Base-by-base conservation (phyloP, 441 rosid species). In the Manihot esculenta region DNA sequence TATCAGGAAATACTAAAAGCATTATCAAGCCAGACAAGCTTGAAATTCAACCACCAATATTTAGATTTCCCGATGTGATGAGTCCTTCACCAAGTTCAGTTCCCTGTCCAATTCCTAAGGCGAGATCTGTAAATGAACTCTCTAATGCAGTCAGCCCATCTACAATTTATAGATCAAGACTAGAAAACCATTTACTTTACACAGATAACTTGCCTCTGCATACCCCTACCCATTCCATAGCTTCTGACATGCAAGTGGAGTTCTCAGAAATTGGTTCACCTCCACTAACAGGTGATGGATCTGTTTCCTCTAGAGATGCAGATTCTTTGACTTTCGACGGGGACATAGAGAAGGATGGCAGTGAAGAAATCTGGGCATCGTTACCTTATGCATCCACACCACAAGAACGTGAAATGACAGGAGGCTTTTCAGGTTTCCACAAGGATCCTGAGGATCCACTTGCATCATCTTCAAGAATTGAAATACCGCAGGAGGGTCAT, bases 201-300 rank as follows among this genome's bases (percentile, higher is more conserved):
- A 66, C 68, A 20, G 68, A 72, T 35, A 76, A 70, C 72, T 74
- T 61, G 27, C 69, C 69, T 13, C 66, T 85, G 76, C 97, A 84
- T 81, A 81, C 82, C 66, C 80, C 86, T 38, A 81, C 84, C 5
- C 69, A 80, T 75, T 94, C 99, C 26, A 81, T 86, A 58, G 97
- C 94, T 72, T 94, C 99, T 51, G 99, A 92, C 74, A 82, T 94
- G 85, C 97, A 92, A 73, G 97, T 94, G 58, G 99, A 92, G 82
- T 84, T 92, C 70, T 94, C 99, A 11, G 99, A 92, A 75, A 63
- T 76, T 8, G 87, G 97, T 65, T 92, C 99, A 44, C 97, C 99
- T 59, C 86, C 88, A n/a, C 45, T 77, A 30, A 79, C 84, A 23
- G 73, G 69, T 18, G 93, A 87, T 78, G 94, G 77, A 56, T 60